Evolutionary conservation across 73 alveolate species (phyloP).

Genomic region (Tetrahymena malaccensis): DNA sequence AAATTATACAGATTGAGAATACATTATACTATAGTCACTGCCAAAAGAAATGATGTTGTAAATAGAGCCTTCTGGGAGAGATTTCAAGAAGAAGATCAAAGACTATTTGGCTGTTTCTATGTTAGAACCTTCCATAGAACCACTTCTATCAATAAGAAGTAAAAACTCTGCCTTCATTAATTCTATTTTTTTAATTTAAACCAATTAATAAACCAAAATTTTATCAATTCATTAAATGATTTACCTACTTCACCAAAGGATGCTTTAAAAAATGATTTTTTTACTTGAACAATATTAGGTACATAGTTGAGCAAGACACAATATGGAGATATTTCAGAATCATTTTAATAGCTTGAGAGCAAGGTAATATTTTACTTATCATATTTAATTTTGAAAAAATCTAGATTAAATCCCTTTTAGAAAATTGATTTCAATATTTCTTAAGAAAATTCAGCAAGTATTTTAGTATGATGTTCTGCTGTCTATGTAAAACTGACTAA

Average conservation of each 20-base stretch:
- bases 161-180: constrained; percentile 34
- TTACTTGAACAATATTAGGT: neutral
- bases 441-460: neutral
- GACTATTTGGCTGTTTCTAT: constrained; percentile 67
- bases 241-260: neutral
- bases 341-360: neutral
- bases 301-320: neutral
- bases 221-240: neutral
- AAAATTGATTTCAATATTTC: neutral
- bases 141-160: constrained; percentile 75
- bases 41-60: constrained; percentile 81
- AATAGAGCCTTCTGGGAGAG: constrained; percentile 58
- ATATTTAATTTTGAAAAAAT: neutral
- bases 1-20: constrained; percentile 19
- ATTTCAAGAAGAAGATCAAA: constrained; percentile 55
- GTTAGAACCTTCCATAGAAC: constrained; percentile 72
- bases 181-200: no score
- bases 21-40: constrained; percentile 13
- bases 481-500: neutral
- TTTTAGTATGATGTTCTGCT: neutral
- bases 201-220: no score
- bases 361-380: neutral
- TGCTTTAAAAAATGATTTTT: neutral
- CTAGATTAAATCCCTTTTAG: neutral
- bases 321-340: neutral